Evolutionary conservation across 768 basidiomycete species (phyloP).

Genomic region (Tremella yokohamensis): DNA sequence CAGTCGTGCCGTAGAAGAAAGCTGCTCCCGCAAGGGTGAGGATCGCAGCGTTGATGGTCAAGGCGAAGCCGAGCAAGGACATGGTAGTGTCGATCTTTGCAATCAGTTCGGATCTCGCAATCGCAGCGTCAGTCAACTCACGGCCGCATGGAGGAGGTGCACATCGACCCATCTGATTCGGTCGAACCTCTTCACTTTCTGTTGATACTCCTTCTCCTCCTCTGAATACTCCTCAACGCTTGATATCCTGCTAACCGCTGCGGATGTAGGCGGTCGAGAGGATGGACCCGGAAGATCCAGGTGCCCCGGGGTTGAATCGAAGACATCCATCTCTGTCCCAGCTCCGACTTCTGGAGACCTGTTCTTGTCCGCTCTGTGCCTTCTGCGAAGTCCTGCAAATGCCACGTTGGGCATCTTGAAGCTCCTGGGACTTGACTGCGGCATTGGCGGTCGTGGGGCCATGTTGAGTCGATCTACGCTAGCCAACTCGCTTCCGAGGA

Average conservation of each 20-base stretch:
- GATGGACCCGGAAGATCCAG: background rate
- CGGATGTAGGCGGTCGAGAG: background rate
- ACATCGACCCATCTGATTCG: conserved; percentile 47
- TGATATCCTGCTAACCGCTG: background rate
- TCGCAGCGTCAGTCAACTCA: conserved; percentile 14
- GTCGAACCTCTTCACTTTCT: conserved; percentile 43
- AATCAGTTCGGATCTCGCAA: background rate
- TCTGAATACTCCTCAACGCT: background rate
- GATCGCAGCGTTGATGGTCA: conserved; percentile 78
- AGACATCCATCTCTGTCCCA: background rate
- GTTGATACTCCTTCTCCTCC: conserved; percentile 35
- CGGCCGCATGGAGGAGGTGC: conserved; percentile 49
- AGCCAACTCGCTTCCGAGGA: conserved; percentile 78
- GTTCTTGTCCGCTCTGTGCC: background rate
- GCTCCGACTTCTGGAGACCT: background rate
- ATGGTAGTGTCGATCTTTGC: conserved; percentile 59
- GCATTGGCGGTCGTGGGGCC: conserved; percentile 26
- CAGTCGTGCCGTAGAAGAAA: conserved; percentile 60
- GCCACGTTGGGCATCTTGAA: conserved; percentile 20
- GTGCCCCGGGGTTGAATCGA: background rate
- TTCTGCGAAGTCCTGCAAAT: background rate
- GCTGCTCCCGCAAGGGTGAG: conserved; percentile 77
- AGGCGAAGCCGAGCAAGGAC: conserved; percentile 72
- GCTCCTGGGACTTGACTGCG: background rate
- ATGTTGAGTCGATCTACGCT: conserved; percentile 68